Evolutionary conservation across 768 basidiomycete genomes (phyloP).

Genomic region (Dictyophora rubrovolvata): DNA sequence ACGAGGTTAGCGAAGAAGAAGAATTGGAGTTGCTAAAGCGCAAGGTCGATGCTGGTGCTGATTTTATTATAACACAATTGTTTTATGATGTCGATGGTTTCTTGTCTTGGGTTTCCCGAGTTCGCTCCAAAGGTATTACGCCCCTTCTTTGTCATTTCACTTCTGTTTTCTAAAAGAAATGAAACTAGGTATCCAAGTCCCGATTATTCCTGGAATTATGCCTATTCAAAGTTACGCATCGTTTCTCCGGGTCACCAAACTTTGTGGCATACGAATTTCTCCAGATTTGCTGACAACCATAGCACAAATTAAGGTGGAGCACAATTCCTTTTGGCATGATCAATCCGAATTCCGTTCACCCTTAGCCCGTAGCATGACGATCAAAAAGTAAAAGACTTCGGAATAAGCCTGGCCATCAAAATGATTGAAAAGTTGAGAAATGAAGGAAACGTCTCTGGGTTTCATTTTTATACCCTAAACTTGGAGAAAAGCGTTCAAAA

Average conservation of each 20-base stretch:
- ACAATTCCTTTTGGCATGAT: not conserved
- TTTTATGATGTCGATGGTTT: slow-evolving; percentile 95
- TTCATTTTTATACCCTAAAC: slow-evolving; percentile 96
- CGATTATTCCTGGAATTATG: slow-evolving; percentile 94
- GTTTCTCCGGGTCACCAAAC: slow-evolving; percentile 81
- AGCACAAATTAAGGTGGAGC: slow-evolving; percentile 63
- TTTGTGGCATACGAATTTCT: slow-evolving; percentile 77
- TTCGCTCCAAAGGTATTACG: slow-evolving; percentile 58
- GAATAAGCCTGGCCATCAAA: slow-evolving; percentile 72
- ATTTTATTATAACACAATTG: slow-evolving; percentile 92
- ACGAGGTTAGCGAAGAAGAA: slow-evolving; percentile 42
- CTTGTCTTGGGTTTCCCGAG: slow-evolving; percentile 62
- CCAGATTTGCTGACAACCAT: slow-evolving; percentile 52
- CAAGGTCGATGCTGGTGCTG: slow-evolving; percentile 91
- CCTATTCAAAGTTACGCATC: slow-evolving; percentile 95
- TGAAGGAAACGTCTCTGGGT: slow-evolving; percentile 53
- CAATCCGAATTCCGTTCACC: not conserved
- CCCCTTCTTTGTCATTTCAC: not conserved
- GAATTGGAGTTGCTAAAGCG: slow-evolving; percentile 64
- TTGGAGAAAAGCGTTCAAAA: slow-evolving; percentile 90
- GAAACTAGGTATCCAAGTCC: slow-evolving; percentile 70
- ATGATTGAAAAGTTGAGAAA: slow-evolving; percentile 58
- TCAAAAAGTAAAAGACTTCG: slow-evolving; percentile 87
- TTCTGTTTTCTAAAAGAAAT: slow-evolving; percentile 7
- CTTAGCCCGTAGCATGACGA: slow-evolving; percentile 68